Evolutionary conservation across 345 rosid genomes (phyloP), one percentile per base, ranked within the genome.

Genomic region (Bruguiera gymnorhiza): DNA sequence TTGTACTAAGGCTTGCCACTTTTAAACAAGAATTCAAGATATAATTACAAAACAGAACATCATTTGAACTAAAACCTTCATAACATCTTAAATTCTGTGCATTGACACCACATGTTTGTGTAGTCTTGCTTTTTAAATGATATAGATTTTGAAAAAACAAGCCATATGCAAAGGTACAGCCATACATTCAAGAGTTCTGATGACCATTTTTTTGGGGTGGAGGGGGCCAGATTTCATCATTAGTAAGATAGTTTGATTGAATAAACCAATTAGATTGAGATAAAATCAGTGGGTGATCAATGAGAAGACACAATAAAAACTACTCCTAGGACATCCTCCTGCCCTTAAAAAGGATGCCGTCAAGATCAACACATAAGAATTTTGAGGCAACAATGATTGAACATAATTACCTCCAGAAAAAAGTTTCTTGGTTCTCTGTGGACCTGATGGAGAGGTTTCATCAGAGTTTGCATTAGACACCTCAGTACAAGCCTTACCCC

Each of bases 381-480:
- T 30, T 46, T 16, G 6, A 23, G 54, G 26, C 32, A 59, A n/a
- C 24, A 57, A 52, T 1, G 36, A 19, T 6, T 43, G 48, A 64
- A 20, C 1, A 53, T 29, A 58, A 26, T 63, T 65, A 77, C 81
- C 81, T 43, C 43, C 64, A 59, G 71, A 73, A 59, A 65, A 56
- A 59, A 52, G 24, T n/a, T 62, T 71, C 46, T 67, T 71, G n/a
- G 67, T 55, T 50, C 79, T 76, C 83, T 83, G 75, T 74, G 81
- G 75, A 73, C 76, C 70, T 50, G 73, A 46, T 62, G 80, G 73
- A 79, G 79, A 70, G 70, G 66, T 83, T 66, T 74, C 77, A 63
- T 76, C 85, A 67, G 46, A 60, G 73, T 85, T 87, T 62, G 66
- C 82, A 79, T 77, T 82, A 50, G 86, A 77, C 30, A 68, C 70